Conservation (phyloP, 2,329 filamentous ascomycete genomes). For the Fusarium euwallaceae region DNA sequence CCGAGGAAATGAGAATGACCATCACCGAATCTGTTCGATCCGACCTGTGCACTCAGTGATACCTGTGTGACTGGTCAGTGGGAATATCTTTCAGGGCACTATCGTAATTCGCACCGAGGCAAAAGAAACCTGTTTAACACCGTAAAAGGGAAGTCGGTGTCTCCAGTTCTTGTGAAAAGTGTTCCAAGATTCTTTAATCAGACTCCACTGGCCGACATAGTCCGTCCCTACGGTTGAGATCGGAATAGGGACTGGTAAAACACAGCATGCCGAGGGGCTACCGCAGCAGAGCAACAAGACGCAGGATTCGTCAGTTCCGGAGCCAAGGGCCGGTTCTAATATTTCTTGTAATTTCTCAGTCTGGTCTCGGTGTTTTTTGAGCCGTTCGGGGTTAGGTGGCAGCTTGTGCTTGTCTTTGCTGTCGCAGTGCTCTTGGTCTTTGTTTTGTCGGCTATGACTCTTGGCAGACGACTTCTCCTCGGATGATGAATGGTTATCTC, state of each 20-base stretch:
- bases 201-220: not conserved
- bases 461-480: fast-evolving
- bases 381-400: too few relatives aligned
- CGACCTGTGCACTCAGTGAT: not conserved
- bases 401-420: not conserved
- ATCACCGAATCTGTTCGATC: not conserved
- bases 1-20: not conserved
- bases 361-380: not conserved
- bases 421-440: not conserved
- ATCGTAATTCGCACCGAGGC: not conserved
- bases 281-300: not conserved
- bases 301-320: fast-evolving
- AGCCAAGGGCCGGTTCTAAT: not conserved
- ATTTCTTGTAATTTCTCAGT: not conserved
- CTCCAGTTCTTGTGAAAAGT: not conserved
- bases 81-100: fast-evolving
- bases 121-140: not conserved
- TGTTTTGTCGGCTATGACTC: not conserved
- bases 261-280: not conserved
- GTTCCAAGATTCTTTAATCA: not conserved
- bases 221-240: not conserved
- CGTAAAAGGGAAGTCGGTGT: not conserved
- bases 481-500: not conserved
- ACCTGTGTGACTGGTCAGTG: not conserved
- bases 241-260: not conserved